These are phyloP conservation scores for Sphagnum tenellum DNA, from an alignment of 225 moss, liverwort and hornwort species.

Conservation along the genomic window DNA sequence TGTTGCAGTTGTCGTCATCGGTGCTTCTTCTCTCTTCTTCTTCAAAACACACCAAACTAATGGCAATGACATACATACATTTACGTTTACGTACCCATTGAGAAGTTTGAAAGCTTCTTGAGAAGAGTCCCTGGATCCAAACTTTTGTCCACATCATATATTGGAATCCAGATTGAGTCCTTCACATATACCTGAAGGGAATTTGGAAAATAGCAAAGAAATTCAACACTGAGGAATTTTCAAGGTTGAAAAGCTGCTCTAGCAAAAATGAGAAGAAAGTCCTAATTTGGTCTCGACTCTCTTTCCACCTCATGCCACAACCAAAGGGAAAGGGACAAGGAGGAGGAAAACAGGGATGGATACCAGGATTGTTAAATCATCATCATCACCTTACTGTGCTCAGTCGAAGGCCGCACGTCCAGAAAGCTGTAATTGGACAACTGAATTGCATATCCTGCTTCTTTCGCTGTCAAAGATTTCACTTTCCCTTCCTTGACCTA, in stretches of 20 bases:
- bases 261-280: too few relatives aligned
- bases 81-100: conserved; percentile 56
- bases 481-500: conserved; percentile 97
- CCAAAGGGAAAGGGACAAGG: too few relatives aligned
- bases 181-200: conserved; percentile 61
- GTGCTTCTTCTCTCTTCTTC: too few relatives aligned
- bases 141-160: conserved; percentile 64
- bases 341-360: too few relatives aligned
- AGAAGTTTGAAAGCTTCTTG: conserved; percentile 73
- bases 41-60: background rate
- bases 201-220: too few relatives aligned
- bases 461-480: conserved; percentile 80
- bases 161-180: conserved; percentile 75
- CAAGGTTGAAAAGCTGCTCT: too few relatives aligned
- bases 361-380: background rate
- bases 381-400: conserved; percentile 48
- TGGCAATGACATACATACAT: background rate
- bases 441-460: conserved; percentile 88
- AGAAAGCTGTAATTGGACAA: conserved; percentile 68
- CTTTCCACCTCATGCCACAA: too few relatives aligned
- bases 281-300: too few relatives aligned
- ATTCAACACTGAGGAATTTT: too few relatives aligned
- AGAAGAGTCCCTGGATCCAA: conserved; percentile 75
- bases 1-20: too few relatives aligned
- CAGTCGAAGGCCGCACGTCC: conserved; percentile 84